Percentiles rank a stretch among this genome's conserved stretches.
phyloP scores from a whole-genome alignment of 768 basidiomycete genomes.

The Gloeostereum incarnatum region DNA sequence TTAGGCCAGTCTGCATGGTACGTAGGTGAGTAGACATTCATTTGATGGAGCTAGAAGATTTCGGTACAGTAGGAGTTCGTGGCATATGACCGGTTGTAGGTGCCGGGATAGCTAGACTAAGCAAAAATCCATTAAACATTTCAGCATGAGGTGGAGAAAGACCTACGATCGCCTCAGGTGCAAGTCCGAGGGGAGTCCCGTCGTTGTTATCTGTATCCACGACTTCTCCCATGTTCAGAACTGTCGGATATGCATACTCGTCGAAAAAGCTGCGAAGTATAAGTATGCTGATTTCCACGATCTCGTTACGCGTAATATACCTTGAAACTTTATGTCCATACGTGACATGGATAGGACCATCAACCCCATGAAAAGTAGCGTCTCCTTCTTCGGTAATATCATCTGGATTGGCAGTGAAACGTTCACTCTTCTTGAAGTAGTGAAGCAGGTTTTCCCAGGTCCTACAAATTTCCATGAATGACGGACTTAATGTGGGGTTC shows the following conservation, averaged over 20 bases:
- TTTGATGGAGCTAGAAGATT: no score
- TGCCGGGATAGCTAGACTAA: background rate
- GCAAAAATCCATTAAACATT: no score
- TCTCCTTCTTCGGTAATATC: constrained; percentile 1
- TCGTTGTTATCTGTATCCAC: constrained; percentile 3
- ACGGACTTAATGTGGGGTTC: no score
- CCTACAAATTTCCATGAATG: no score
- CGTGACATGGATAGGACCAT: constrained; percentile 6
- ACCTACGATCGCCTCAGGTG: background rate
- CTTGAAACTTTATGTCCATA: constrained; percentile 6
- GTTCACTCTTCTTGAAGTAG: constrained; percentile 6
- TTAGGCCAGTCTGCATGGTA: constrained; percentile 6
- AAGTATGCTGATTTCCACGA: no score
- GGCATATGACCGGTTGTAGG: background rate
- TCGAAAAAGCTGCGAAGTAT: no score
- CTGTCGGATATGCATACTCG: constrained; percentile 7
- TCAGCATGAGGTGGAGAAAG: background rate
- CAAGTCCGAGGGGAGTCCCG: background rate
- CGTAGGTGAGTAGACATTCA: no score
- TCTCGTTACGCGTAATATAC: no score
- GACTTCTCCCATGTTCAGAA: constrained; percentile 3
- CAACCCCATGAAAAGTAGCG: constrained; percentile 3
- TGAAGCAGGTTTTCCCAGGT: background rate
- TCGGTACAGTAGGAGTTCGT: background rate
- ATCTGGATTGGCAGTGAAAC: constrained; percentile 4